Conservation (phyloP, 108 stramenopile species). For the Skeletonema marinoi region DNA sequence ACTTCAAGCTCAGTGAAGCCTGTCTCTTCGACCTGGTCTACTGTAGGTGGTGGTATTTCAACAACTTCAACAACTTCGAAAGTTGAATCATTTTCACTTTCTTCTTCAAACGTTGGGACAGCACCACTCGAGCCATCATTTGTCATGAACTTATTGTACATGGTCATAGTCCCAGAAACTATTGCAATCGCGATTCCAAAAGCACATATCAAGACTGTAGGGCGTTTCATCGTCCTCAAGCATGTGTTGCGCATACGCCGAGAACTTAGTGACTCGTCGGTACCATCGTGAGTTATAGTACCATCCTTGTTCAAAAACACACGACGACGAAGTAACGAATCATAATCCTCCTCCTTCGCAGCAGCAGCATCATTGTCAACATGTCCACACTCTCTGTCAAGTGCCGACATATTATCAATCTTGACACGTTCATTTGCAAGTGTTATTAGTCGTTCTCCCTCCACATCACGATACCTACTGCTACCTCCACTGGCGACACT, state of each 20-base stretch:
- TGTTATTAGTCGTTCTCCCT: constrained; percentile 23
- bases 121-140: neutral
- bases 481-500: neutral
- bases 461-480: constrained; percentile 25
- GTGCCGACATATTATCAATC: neutral
- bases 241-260: constrained; percentile 8
- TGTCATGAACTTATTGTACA: neutral
- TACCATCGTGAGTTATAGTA: constrained; percentile 5
- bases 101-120: neutral
- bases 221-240: constrained; percentile 8
- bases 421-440: constrained; percentile 12
- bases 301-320: constrained; percentile 25
- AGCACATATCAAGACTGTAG: neutral
- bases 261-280: constrained; percentile 4
- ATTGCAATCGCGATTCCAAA: neutral
- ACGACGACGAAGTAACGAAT: constrained; percentile 19
- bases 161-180: neutral
- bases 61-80: neutral
- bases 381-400: neutral
- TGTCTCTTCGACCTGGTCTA: neutral
- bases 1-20: neutral
- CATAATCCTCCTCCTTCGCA: constrained; percentile 17
- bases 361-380: neutral
- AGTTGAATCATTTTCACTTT: neutral
- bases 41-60: constrained; percentile 1